These are phyloP conservation scores for Prototheca cutis DNA, from an alignment of 163 green algal species.

Conservation along the genomic window DNA sequence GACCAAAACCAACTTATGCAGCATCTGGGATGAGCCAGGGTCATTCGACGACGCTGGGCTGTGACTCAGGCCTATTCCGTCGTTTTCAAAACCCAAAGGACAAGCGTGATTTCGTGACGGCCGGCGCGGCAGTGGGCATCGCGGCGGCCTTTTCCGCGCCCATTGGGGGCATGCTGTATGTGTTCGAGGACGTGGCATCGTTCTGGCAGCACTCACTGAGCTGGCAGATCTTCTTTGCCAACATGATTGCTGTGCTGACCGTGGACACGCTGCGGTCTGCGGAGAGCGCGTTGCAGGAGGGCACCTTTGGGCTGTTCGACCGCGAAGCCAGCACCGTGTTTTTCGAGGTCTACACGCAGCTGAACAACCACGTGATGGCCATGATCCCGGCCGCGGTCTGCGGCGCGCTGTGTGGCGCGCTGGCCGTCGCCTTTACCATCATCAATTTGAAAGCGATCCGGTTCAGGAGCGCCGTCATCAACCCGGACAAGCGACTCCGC, in stretches of 20 bases:
- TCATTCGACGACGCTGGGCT: constrained; percentile 73
- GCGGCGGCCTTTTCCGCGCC: constrained; percentile 76
- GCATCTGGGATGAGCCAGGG: constrained; percentile 64
- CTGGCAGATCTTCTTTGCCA: constrained; percentile 77
- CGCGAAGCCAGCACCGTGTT: constrained; percentile 42
- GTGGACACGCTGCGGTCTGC: constrained; percentile 59
- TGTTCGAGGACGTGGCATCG: constrained; percentile 82
- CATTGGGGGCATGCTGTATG: constrained; percentile 82
- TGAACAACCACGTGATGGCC: constrained; percentile 57
- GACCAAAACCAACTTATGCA: not conserved
- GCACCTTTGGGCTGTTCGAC: constrained; percentile 74
- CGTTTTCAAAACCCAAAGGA: constrained; percentile 82
- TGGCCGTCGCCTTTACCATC: constrained; percentile 67
- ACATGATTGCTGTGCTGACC: constrained; percentile 62
- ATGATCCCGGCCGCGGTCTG: constrained; percentile 63
- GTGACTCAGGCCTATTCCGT: constrained; percentile 56
- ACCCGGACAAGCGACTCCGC: constrained; percentile 31
- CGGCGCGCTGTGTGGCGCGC: constrained; percentile 54
- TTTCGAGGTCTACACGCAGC: constrained; percentile 49
- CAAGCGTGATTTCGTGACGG: constrained; percentile 88
- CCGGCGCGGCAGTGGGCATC: constrained; percentile 68
- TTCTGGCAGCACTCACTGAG: constrained; percentile 66
- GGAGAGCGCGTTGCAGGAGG: constrained; percentile 40
- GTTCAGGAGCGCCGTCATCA: constrained; percentile 29
- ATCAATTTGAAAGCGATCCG: constrained; percentile 60